phyloP scores from a whole-genome alignment of 129 eudicot species.

The Flaveria brownii region DNA sequence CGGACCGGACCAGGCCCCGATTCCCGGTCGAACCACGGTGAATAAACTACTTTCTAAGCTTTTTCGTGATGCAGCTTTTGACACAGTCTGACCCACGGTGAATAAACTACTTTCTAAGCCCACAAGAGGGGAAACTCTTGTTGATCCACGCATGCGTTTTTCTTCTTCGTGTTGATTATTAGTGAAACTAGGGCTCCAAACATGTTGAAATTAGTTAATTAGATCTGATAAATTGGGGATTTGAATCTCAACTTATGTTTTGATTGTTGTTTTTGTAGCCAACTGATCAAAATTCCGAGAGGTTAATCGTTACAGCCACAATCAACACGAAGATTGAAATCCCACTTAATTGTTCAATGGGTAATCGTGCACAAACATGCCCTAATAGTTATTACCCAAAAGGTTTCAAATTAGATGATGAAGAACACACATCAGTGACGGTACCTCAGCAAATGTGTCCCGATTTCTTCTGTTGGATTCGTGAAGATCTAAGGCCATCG shows the following conservation, averaged over 20 bases:
- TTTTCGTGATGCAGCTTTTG: too few species aligned
- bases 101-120: too few species aligned
- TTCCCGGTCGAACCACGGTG: too few species aligned
- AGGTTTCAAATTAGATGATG: constrained; percentile 23
- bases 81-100: too few species aligned
- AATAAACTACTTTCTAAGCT: too few species aligned
- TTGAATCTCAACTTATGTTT: neutral
- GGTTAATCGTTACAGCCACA: constrained; percentile 5
- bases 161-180: neutral
- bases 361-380: constrained; percentile 46
- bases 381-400: constrained; percentile 64
- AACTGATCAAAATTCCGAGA: constrained; percentile 15
- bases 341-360: constrained; percentile 52
- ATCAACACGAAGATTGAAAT: constrained; percentile 29
- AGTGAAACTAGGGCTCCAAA: neutral
- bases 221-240: too few species aligned
- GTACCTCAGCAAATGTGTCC: constrained; percentile 54
- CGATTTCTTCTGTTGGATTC: constrained; percentile 73
- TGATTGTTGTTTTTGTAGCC: constrained; percentile 30
- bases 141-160: neutral
- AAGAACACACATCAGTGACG: constrained; percentile 14
- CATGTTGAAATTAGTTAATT: neutral
- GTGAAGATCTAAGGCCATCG: constrained; percentile 91
- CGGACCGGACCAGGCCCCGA: too few species aligned
- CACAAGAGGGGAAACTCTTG: too few species aligned